Percentiles rank a stretch among this genome's conserved stretches.
phyloP scores from a whole-genome alignment of 1,284 basidiomycete genomes.

The Tremellales sp. region DNA sequence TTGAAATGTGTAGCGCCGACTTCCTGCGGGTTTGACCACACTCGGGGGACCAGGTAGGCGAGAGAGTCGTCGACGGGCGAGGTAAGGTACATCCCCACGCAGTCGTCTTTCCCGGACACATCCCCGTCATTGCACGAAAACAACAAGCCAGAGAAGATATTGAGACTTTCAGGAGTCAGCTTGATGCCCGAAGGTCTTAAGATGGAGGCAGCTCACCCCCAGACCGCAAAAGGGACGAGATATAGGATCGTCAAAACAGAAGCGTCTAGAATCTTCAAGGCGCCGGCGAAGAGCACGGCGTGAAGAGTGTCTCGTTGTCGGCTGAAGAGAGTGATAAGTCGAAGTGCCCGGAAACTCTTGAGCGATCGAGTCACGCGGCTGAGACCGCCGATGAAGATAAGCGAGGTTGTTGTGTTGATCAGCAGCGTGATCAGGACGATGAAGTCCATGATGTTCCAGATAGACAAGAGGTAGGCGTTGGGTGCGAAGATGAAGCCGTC shows the following conservation, averaged over 20 bases:
- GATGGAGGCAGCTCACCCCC: conserved; percentile 58
- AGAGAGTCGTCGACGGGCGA: conserved; percentile 53
- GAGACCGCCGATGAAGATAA: conserved; percentile 74
- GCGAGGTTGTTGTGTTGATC: conserved; percentile 72
- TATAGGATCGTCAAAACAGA: conserved; percentile 89
- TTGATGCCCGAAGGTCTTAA: not conserved
- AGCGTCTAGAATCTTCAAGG: conserved; percentile 81
- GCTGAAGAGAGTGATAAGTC: conserved; percentile 83
- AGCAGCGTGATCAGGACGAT: conserved; percentile 77
- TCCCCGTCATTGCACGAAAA: conserved; percentile 77
- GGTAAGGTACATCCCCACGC: conserved; percentile 67
- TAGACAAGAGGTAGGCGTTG: conserved; percentile 84
- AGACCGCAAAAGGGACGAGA: conserved; percentile 94
- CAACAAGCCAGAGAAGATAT: conserved; percentile 83
- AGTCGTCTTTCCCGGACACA: conserved; percentile 60
- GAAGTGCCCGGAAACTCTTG: conserved; percentile 83
- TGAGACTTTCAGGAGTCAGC: conserved; percentile 52
- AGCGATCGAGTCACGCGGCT: conserved; percentile 78
- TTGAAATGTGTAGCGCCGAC: conserved; percentile 67
- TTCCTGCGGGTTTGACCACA: conserved; percentile 81
- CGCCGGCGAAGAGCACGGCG: conserved; percentile 84
- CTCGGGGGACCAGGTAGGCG: conserved; percentile 72
- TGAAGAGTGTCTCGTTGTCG: conserved; percentile 87
- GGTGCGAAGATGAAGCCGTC: conserved; percentile 91
- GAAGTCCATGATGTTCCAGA: conserved; percentile 92